Evolutionary conservation across 1,139 yeast species (phyloP).

Genomic region (Entelexis paramagnoliae): DNA sequence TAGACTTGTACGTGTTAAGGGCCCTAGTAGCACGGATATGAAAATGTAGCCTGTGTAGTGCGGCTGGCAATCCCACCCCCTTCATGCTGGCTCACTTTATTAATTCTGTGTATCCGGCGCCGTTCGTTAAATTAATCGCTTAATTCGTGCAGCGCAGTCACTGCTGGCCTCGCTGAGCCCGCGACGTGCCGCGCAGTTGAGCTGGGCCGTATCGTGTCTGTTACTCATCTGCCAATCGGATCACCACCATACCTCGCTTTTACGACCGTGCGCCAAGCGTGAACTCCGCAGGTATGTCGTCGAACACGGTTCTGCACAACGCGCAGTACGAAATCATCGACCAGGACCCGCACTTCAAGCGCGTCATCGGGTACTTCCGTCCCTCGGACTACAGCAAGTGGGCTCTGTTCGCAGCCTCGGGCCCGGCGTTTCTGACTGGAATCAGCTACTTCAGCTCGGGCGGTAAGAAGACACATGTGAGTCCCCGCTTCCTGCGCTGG

Average conservation of each 20-base stretch:
- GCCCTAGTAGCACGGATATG: too few relatives aligned
- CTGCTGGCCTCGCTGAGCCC: not conserved
- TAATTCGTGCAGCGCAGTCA: too few relatives aligned
- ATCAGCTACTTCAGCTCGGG: conserved; percentile 45
- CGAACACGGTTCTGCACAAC: conserved; percentile 30
- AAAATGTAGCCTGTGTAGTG: too few relatives aligned
- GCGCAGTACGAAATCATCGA: conserved; percentile 46
- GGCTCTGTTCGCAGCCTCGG: conserved; percentile 55
- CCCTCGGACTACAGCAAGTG: conserved; percentile 54
- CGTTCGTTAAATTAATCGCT: too few relatives aligned
- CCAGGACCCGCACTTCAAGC: conserved; percentile 63
- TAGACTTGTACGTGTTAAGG: too few relatives aligned
- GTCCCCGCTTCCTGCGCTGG: conserved; percentile 51
- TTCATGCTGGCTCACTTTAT: too few relatives aligned
- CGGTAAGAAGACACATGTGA: conserved; percentile 49
- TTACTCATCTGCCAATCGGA: conserved; percentile 16
- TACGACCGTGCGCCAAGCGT: conserved; percentile 5
- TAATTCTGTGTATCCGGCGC: too few relatives aligned
- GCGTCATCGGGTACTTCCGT: conserved; percentile 68
- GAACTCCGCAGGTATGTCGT: conserved; percentile 17
- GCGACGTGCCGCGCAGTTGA: too few relatives aligned
- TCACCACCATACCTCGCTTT: conserved; percentile 11
- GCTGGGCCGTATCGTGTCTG: not conserved
- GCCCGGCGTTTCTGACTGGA: conserved; percentile 50
- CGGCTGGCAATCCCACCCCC: too few relatives aligned